A percentile compares a stretch with the other conserved stretches of the same genome.
Conservation (phyloP, 768 basidiomycete genomes). For the Paxillus rubicundulus region DNA sequence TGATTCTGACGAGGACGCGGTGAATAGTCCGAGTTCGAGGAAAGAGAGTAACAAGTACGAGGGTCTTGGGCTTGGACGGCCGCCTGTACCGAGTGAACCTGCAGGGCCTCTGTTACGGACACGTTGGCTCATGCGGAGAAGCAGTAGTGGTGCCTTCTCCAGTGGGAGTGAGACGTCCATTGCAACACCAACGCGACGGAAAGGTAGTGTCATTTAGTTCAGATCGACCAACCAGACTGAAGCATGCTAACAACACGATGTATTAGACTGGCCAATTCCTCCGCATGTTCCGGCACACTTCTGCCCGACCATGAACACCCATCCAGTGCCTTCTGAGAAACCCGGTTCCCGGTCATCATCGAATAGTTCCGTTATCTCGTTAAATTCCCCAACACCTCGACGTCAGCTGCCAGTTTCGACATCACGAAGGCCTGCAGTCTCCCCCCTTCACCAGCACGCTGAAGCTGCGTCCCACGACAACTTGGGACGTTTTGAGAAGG, state of each 20-base stretch:
- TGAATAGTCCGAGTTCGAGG: slow-evolving; percentile 61
- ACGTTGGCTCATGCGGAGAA: slow-evolving; percentile 69
- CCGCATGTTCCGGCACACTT: slow-evolving; percentile 46
- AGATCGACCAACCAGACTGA: slow-evolving; percentile 1
- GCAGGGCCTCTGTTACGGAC: slow-evolving; percentile 41
- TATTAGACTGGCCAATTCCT: slow-evolving; percentile 55
- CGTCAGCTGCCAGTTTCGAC: slow-evolving; percentile 27
- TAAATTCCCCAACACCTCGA: slow-evolving; percentile 46
- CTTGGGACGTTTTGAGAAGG: slow-evolving; percentile 70
- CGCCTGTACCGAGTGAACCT: slow-evolving; percentile 32
- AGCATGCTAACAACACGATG: background rate
- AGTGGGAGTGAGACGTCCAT: slow-evolving; percentile 65
- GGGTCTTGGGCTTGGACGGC: slow-evolving; percentile 66
- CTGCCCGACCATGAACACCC: slow-evolving; percentile 43
- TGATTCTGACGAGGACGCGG: slow-evolving; percentile 62
- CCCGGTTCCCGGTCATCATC: slow-evolving; percentile 60
- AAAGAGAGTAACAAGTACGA: slow-evolving; percentile 52
- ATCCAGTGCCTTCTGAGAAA: slow-evolving; percentile 41
- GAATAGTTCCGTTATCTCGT: slow-evolving; percentile 44
- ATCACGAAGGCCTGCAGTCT: slow-evolving; percentile 23
- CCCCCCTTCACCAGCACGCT: slow-evolving; percentile 17
- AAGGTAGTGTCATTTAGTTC: slow-evolving; percentile 42
- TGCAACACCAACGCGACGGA: slow-evolving; percentile 62
- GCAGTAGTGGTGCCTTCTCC: slow-evolving; percentile 80
- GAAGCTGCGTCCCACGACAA: slow-evolving; percentile 46